phyloP scores from a whole-genome alignment of 2,329 filamentous ascomycete species.

The Scedosporium minutisporum region DNA sequence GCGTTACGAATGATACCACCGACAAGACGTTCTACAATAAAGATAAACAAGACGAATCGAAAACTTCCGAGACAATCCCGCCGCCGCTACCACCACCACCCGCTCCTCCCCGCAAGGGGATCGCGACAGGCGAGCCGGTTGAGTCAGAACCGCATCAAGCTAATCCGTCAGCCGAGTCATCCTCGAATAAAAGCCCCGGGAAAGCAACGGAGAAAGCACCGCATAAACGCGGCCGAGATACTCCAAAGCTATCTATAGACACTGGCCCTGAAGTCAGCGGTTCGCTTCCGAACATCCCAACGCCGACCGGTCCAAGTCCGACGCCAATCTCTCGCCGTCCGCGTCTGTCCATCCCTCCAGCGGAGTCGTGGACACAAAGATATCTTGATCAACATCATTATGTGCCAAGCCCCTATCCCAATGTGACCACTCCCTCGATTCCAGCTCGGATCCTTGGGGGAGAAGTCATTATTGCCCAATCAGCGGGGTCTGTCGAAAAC shows the following conservation, averaged over 20 bases:
- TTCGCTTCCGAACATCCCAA: slow-evolving; percentile 2
- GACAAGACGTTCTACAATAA: background rate
- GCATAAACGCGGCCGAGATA: background rate
- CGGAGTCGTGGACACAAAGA: slow-evolving; percentile 9
- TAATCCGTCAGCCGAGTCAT: background rate
- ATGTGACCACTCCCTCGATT: no score
- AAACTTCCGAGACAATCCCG: background rate
- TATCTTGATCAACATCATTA: slow-evolving; percentile 4
- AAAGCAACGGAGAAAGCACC: background rate
- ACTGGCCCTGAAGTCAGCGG: background rate
- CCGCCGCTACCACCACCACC: background rate
- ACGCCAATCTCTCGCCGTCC: slow-evolving; percentile 6
- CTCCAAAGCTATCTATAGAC: background rate
- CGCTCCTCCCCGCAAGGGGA: background rate
- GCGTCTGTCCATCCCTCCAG: slow-evolving; percentile 7
- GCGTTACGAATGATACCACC: background rate
- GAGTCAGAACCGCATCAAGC: background rate
- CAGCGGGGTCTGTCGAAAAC: background rate
- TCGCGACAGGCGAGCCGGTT: no score
- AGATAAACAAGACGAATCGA: background rate
- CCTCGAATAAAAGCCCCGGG: background rate
- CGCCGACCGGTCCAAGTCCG: slow-evolving; percentile 8
- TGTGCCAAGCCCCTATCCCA: background rate
- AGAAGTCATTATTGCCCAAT: background rate
- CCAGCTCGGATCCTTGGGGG: background rate